Evolutionary conservation across 208 protist species (phyloP).

Genomic region (Leishmania turanica): DNA sequence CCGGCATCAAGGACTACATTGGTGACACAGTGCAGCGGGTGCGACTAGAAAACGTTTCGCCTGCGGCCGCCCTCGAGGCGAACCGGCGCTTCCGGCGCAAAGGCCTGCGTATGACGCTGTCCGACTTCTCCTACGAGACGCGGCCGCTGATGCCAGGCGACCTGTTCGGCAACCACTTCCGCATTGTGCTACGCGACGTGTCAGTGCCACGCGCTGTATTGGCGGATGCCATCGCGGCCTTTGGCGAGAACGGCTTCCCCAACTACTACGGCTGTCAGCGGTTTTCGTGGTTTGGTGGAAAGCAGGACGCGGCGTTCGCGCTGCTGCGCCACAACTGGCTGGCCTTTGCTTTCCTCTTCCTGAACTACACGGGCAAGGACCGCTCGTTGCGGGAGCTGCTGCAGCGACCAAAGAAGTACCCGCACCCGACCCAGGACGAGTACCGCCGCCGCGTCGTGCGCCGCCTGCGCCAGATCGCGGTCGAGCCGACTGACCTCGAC

Average conservation of each 20-base stretch:
- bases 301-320: conserved; percentile 75
- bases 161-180: conserved; percentile 85
- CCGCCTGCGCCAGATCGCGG: conserved; percentile 60
- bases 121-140: conserved; percentile 82
- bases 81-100: conserved; percentile 56
- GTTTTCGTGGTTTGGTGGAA: conserved; percentile 88
- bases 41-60: conserved; percentile 69
- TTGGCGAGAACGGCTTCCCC: conserved; percentile 71
- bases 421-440: conserved; percentile 77
- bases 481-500: conserved; percentile 79
- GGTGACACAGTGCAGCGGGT: conserved; percentile 88
- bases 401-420: conserved; percentile 83
- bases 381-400: conserved; percentile 78
- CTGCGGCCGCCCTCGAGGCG: conserved; percentile 55
- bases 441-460: conserved; percentile 81
- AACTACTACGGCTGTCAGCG: conserved; percentile 92
- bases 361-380: conserved; percentile 74
- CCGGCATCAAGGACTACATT: conserved; percentile 90
- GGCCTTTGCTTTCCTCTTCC: conserved; percentile 86
- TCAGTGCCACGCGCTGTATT: conserved; percentile 41
- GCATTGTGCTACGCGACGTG: conserved; percentile 81
- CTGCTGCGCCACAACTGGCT: conserved; percentile 86
- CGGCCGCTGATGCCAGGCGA: conserved; percentile 65
- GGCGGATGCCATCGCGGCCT: conserved; percentile 49
- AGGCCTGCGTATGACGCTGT: conserved; percentile 53